Evolutionary conservation across 371 early-diverging fungal species (phyloP), one percentile per base, ranked within the genome.

Genomic region (Apophysomyces elegans): DNA sequence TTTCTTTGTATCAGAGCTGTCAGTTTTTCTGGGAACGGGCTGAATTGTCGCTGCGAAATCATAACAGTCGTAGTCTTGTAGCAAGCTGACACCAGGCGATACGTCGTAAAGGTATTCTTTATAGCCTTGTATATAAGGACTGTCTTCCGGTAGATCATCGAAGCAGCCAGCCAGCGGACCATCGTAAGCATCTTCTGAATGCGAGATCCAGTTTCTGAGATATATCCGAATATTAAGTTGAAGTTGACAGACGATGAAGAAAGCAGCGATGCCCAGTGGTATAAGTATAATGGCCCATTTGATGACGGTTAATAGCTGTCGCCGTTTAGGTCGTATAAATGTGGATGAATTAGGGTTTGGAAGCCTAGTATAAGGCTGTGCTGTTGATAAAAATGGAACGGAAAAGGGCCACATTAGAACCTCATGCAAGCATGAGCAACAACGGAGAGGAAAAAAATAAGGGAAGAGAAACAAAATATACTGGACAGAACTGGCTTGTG

Each of bases 191-290:
- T 79, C 75, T 47, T 82, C 83, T 0, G 80, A 72, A 62, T 84
- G 82, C 0, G 80, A 77, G 16, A 84, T 75, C 85, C 85, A 84
- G 60, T 84, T 68, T 16, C 83, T 71, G 11, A 79, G 50, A 58
- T 84, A 84, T n/a, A 84, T 71, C 58, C 85, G 75, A 14, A 82
- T 63, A 57, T 82, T 82, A 12, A 84, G 71, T 45, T 84, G 81
- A 32, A 84, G 61, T 39, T 81, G 69, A 57, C 77, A 81, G 13
- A 81, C 57, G 0, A 71, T 60, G 56, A 84, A 80, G 58, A 84
- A 84, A 2, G 68, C 47, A 12, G 76, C 47, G 0, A 78, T 67
- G 13, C 59, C 36, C 36, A 59, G 7, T 1, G 56, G 37, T 13
- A 68, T 67, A n/a, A 68, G 43, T 14, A 76, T 2, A 18, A 71